A percentile compares a stretch with the other conserved stretches of the same genome.
phyloP scores from a whole-genome alignment of 345 rosid species.

The Raphanus raphanistrum region DNA sequence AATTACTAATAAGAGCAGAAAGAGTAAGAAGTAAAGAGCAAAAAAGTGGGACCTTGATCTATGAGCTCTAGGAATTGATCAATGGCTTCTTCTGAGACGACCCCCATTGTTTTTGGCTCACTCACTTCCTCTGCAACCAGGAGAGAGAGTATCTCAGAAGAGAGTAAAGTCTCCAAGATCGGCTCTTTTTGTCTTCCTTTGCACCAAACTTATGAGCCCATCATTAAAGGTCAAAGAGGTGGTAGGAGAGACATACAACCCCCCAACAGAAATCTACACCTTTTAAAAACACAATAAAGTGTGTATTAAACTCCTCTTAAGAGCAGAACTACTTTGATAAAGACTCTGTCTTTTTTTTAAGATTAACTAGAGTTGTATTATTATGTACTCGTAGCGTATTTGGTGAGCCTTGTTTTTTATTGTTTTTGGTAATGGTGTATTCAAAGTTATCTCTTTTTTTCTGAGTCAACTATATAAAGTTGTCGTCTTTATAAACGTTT shows the following conservation, averaged over 20 bases:
- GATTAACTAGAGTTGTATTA: background rate
- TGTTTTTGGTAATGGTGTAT: background rate
- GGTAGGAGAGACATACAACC: conserved; percentile 16
- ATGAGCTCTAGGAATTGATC: conserved; percentile 63
- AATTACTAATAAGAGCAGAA: conserved; percentile 21
- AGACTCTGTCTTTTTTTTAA: background rate
- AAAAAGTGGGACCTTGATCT: conserved; percentile 61
- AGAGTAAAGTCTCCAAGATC: conserved; percentile 13
- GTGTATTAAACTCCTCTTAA: background rate
- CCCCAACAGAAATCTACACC: conserved; percentile 24
- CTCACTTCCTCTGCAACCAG: conserved; percentile 22
- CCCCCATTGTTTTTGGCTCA: conserved; percentile 43
- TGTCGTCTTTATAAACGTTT: conserved; percentile 21
- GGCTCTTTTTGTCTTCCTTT: background rate
- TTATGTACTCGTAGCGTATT: conserved; percentile 19
- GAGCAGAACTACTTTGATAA: conserved; percentile 30
- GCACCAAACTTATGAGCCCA: conserved; percentile 34
- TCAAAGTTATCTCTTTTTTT: conserved; percentile 29
- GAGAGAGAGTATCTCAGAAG: conserved; percentile 3
- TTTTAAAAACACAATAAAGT: background rate
- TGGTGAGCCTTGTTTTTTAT: conserved; percentile 26
- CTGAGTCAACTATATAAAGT: conserved; percentile 16
- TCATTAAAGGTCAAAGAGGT: conserved; percentile 39
- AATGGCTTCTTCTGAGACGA: conserved; percentile 63
- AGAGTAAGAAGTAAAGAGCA: conserved; percentile 16